Base-by-base conservation (phyloP, 1,139 yeast species). In the Blastobotrys buckinghamii region DNA sequence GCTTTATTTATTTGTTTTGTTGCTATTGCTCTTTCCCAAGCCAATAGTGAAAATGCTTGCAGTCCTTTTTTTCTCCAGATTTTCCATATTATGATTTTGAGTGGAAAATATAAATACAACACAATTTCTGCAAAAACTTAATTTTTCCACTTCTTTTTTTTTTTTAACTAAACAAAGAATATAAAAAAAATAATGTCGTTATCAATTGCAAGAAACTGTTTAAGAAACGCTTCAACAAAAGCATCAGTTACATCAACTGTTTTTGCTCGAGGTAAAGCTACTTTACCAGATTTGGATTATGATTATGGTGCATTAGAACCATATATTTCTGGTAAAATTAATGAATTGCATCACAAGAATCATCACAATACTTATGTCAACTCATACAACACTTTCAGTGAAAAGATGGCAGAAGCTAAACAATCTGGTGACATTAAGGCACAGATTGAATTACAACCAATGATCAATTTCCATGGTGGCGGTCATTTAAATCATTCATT, bases 301-400 rank as follows among this genome's bases (percentile, higher is more conserved):
- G 95, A 84, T 65, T 89, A 81, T 61, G 85, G 80, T 58, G 96
- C 92, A 22, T 76, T 90, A 54, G 97, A 90, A 73, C 97, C 97
- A 51, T 78, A 73, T 72, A 88, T 90, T 61, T 82, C 95, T 40
- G 95, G 89, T 47, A 79, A 86, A 66, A 89, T 90, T 72, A 90
- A 88, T 70, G 95, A 88, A 55, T 59, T 70, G 49, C 97, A 90
- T 74, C 84, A 90, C 78, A 75, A 82, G 60, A 89, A 90, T 75
- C 97, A 90, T 71, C 97, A 90, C 70, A 96, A 88, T 71, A 86
- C 96, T 35, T 90, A 90, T 64, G 97, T 88, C 61, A 86, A 78
- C 64, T 94, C 95, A 45, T 86, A 81, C 74, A 90, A 90, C 72
- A 72, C 82, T 38, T 90, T 96, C 38, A 70, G 80, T 62, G 96